Conservation (phyloP, 1,139 yeast species). For the Yamadazyma conglobata region DNA sequence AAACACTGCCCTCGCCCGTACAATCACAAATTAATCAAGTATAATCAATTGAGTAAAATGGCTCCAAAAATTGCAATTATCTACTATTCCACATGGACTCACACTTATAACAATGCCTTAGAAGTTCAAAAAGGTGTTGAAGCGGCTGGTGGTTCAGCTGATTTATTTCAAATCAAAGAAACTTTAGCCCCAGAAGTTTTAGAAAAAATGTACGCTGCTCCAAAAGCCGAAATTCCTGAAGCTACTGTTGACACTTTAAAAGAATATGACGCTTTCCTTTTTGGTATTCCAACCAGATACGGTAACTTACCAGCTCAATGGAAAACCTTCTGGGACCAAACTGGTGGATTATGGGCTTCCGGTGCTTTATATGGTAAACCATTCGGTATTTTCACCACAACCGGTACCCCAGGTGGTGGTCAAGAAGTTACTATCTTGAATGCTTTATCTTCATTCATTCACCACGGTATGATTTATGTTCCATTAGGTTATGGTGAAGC, state of each 20-base stretch:
- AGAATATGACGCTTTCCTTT: conserved; percentile 45
- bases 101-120: conserved; percentile 48
- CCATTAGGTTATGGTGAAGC: conserved; percentile 46
- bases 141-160: conserved; percentile 34
- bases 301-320: conserved; percentile 49
- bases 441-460: conserved; percentile 36
- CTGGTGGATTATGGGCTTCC: conserved; percentile 50
- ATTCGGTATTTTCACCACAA: conserved; percentile 42
- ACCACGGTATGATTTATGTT: conserved; percentile 50
- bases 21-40: background rate
- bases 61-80: conserved; percentile 43
- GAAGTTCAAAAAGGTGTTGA: conserved; percentile 42
- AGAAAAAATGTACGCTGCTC: conserved; percentile 39
- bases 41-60: conserved; percentile 12
- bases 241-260: conserved; percentile 37
- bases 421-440: conserved; percentile 42
- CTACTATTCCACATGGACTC: conserved; percentile 64
- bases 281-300: conserved; percentile 52
- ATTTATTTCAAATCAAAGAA: conserved; percentile 46
- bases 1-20: background rate
- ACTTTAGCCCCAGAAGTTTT: conserved; percentile 45
- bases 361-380: conserved; percentile 49
- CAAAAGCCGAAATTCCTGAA: conserved; percentile 40
- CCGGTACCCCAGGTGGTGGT: conserved; percentile 48
- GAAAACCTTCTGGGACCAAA: conserved; percentile 40